Evolutionary conservation across 345 rosid genomes (phyloP), one percentile per base, ranked within the genome.

Genomic region (Euclidium syriacum): DNA sequence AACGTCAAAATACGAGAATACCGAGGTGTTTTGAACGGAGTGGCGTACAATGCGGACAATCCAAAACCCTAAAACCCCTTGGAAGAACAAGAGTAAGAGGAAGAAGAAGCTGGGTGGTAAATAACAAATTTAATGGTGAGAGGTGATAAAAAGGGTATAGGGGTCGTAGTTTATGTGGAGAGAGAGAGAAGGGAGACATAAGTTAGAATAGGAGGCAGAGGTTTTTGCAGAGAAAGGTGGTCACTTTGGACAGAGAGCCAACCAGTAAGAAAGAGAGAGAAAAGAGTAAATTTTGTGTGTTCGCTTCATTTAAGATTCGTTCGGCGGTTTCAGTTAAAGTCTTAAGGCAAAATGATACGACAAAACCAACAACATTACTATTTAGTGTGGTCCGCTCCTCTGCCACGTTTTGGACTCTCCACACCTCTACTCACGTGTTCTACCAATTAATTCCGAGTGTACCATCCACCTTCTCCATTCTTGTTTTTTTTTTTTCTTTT

Each of bases 31-130:
- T 69, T 62, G 65, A 78, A 53, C 26, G 40, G 58, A 68, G 61
- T 52, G 68, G 71, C 81, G 88, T 75, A 63, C 72, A 77, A 74
- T 62, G 64, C 65, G 88, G 85, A 84, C 73, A 34, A 48, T 70
- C 53, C 35, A 27, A 65, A 69, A 74, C 58, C 72, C 77, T 25
- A 75, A 78, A 71, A 67, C 74, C 12, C 7, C 6, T 43, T n/a
- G 62, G 54, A 55, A 56, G 47, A 67, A 15, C 44, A 36, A 11
- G 47, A n/a, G 26, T 66, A 36, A 39, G 29, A 14, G 33, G 32
- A 32, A 36, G 63, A 27, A 10, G 55, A 6, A 46, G 51, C n/a
- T 23, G 69, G 72, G 62, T 27, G 40, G 92, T 82, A 83, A 85
- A 78, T 81, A 81, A 14, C 26, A 74, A 34, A n/a, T 61, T 64